These are phyloP conservation scores for Clonostachys byssicola DNA, from an alignment of 2,329 filamentous ascomycete genomes.

Conservation along the genomic window DNA sequence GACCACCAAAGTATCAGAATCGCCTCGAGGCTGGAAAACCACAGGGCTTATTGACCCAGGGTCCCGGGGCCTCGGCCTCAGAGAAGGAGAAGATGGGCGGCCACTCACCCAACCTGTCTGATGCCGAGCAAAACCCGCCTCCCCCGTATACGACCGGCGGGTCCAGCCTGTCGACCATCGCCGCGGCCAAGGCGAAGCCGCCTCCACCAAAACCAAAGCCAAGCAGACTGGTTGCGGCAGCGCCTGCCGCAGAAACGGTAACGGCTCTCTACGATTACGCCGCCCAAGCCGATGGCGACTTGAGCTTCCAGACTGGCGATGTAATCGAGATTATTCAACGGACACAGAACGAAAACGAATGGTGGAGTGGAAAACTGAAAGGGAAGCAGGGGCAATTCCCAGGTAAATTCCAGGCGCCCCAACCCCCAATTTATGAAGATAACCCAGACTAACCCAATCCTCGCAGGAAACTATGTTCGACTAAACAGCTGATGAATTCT, in stretches of 20 bases:
- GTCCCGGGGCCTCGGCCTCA: slow-evolving; percentile 21
- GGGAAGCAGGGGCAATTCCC: slow-evolving; percentile 90
- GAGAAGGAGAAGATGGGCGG: slow-evolving; percentile 7
- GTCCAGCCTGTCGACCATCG: slow-evolving; percentile 38
- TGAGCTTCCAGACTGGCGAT: slow-evolving; percentile 87
- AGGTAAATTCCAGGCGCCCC: slow-evolving; percentile 51
- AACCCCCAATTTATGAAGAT: background rate
- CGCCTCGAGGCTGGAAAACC: slow-evolving; percentile 47
- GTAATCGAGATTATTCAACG: slow-evolving; percentile 81
- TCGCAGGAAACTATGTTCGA: slow-evolving; percentile 46
- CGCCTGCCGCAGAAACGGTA: slow-evolving; percentile 67
- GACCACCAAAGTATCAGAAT: slow-evolving; percentile 53
- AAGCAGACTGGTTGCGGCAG: slow-evolving; percentile 57
- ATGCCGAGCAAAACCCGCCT: slow-evolving; percentile 51
- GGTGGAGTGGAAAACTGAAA: slow-evolving; percentile 84
- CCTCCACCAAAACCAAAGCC: slow-evolving; percentile 78
- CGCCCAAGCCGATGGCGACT: slow-evolving; percentile 88
- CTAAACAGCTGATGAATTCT: slow-evolving; percentile 17
- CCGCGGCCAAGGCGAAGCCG: slow-evolving; percentile 59
- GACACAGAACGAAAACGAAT: slow-evolving; percentile 92
- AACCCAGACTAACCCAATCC: slow-evolving; percentile 12
- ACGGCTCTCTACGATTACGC: slow-evolving; percentile 96
- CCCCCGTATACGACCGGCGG: slow-evolving; percentile 64
- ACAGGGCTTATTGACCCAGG: slow-evolving; percentile 47
- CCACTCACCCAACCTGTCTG: slow-evolving; percentile 10